Conservation (phyloP, 495 filamentous ascomycete species). For the Lichenothelia convexa region DNA sequence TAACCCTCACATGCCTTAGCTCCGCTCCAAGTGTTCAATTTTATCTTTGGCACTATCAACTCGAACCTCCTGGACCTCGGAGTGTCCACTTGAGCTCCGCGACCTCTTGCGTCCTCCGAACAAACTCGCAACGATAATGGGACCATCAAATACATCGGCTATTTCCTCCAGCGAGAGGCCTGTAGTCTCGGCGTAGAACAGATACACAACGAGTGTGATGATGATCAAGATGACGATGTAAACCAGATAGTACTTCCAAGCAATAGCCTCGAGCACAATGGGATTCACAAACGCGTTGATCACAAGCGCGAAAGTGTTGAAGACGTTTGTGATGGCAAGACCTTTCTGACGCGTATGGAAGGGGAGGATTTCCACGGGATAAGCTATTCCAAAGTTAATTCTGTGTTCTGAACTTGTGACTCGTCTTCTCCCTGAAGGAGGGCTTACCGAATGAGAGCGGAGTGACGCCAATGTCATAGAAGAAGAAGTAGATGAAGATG, state of each 20-base stretch:
- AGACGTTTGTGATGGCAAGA: conserved; percentile 32
- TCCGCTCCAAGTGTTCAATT: too few relatives aligned
- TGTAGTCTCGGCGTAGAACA: conserved; percentile 24
- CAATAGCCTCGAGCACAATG: conserved; percentile 36
- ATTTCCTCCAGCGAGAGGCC: conserved; percentile 22
- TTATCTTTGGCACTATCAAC: too few relatives aligned
- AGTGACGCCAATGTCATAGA: conserved; percentile 45
- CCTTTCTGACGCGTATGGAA: conserved; percentile 48
- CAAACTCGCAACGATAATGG: too few relatives aligned
- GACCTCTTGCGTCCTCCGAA: too few relatives aligned
- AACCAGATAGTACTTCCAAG: conserved; percentile 44
- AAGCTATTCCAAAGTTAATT: too few relatives aligned
- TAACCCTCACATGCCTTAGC: too few relatives aligned
- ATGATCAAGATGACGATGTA: conserved; percentile 43
- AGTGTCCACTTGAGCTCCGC: too few relatives aligned
- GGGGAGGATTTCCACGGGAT: conserved; percentile 43
- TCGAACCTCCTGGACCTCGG: too few relatives aligned
- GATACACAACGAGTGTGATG: conserved; percentile 28
- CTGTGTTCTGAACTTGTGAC: too few relatives aligned
- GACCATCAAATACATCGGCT: conserved; percentile 19
- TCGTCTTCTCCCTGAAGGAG: too few relatives aligned
- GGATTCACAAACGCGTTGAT: conserved; percentile 40
- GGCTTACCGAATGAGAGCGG: conserved; percentile 48
- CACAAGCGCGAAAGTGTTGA: conserved; percentile 37
- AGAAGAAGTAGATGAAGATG: conserved; percentile 50